These are phyloP conservation scores for Ensete ventricosum DNA, from an alignment of 176 grass and related monocot genomes.

Conservation along the genomic window DNA sequence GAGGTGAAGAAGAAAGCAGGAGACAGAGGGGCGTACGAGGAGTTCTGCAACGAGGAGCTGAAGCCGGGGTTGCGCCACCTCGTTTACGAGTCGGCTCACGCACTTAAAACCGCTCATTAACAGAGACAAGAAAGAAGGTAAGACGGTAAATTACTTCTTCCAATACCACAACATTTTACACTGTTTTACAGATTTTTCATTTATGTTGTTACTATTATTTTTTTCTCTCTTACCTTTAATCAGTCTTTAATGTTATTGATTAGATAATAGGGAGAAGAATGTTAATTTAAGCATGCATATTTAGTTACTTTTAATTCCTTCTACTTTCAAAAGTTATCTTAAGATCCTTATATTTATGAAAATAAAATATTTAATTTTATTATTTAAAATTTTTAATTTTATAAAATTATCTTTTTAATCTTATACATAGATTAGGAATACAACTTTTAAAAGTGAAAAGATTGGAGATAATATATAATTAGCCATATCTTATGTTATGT, in stretches of 20 bases:
- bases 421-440: too few relatives aligned
- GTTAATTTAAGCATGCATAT: too few relatives aligned
- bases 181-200: background rate
- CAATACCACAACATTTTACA: background rate
- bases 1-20: slow-evolving; percentile 5
- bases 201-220: background rate
- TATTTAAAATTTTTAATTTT: too few relatives aligned
- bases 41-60: slow-evolving; percentile 1
- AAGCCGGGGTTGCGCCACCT: background rate
- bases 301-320: too few relatives aligned
- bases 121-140: background rate
- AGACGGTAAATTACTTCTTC: background rate
- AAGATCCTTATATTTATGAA: too few relatives aligned
- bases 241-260: background rate
- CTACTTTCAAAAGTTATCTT: too few relatives aligned
- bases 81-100: background rate
- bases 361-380: too few relatives aligned
- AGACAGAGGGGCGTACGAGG: background rate
- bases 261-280: background rate
- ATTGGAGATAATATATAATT: too few relatives aligned
- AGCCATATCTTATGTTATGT: background rate
- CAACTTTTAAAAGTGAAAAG: too few relatives aligned
- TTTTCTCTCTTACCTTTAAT: background rate
- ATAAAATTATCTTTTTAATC: too few relatives aligned
- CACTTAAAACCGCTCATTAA: background rate